Evolutionary conservation across 2,329 filamentous ascomycete species (phyloP), one percentile per base, ranked within the genome.

Genomic region (Aspergillus sp.): DNA sequence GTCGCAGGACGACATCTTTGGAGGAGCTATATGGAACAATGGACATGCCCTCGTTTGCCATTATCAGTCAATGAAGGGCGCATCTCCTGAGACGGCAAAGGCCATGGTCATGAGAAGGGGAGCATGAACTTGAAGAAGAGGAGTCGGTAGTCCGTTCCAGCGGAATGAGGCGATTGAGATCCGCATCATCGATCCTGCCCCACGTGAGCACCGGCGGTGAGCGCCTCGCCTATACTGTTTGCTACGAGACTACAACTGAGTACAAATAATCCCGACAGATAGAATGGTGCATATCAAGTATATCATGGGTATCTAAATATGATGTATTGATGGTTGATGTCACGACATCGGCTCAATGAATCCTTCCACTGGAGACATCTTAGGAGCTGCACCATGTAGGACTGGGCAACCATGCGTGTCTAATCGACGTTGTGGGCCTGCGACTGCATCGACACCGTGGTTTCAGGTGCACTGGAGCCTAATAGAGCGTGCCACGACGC

Each of bases 1-100:
- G 93, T 64, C 94, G 95, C 79, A 82, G 71, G 54, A 81, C 80
- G 61, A 82, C 71, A 58, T 81, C 78, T 64, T 79, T 80, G 19
- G 74, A 74, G 22, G 75, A 76, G 67, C 74, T 73, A 57, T 80
- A 79, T 11, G 78, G 78, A 49, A 80, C 66, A 66, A 80, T 78
- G 61, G 77, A 79, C 78, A 80, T 78, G 61, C 74, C 71, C 64
- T 73, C 66, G 65, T 75, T 71, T 60, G 74, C 72, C 75, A 77
- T 77, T 64, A 60, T 73, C 45, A 51, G 60, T 56, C 52, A 57
- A 54, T 60, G n/a, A 51, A 50, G 41, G 38, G 61, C 49, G 60
- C 62, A 65, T 68, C 50, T 62, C 56, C 63, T 55, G 50, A 59
- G 53, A 54, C 61, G 53, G 23, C 43, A 45, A 62, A 53, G 58